Evolutionary conservation across 1,139 yeast genomes (phyloP).

Genomic region (Entelexis sorbosivorans): DNA sequence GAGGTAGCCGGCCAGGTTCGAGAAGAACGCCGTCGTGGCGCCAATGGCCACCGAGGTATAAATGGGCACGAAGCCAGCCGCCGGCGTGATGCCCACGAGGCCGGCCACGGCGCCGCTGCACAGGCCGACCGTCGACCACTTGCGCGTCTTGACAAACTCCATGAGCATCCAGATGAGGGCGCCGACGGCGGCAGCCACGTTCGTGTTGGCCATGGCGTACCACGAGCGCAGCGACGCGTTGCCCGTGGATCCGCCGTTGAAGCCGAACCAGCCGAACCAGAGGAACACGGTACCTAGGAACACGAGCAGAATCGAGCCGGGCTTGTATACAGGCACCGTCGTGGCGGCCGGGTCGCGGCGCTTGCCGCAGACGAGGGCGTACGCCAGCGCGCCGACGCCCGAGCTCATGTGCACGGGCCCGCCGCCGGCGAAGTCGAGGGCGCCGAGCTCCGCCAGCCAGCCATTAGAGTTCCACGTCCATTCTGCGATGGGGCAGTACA

Average conservation of each 20-base stretch:
- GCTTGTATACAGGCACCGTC: conserved; percentile 75
- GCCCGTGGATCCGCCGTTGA: conserved; percentile 96
- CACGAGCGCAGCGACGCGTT: conserved; percentile 82
- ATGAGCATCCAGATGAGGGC: conserved; percentile 89
- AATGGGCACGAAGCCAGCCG: conserved; percentile 90
- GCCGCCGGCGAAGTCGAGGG: conserved; percentile 94
- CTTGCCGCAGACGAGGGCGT: conserved; percentile 82
- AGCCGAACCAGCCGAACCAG: conserved; percentile 98
- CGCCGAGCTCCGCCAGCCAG: conserved; percentile 74
- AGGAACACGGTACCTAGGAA: conserved; percentile 90
- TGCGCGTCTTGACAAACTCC: conserved; percentile 76
- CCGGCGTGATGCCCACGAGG: conserved; percentile 91
- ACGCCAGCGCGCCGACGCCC: conserved; percentile 90
- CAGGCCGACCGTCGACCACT: conserved; percentile 91
- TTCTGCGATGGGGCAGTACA: conserved; percentile 87
- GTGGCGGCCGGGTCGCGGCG: conserved; percentile 58
- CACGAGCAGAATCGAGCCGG: conserved; percentile 78
- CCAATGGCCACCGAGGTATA: conserved; percentile 83
- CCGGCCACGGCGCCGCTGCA: conserved; percentile 94
- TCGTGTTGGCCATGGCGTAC: conserved; percentile 88
- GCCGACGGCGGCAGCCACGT: conserved; percentile 84
- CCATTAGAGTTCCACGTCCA: conserved; percentile 96
- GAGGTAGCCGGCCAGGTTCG: conserved; percentile 77
- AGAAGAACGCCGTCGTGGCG: conserved; percentile 59
- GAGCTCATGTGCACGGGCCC: conserved; percentile 95